Conservation (phyloP, 2,329 filamentous ascomycete species). For the Juglanconis sp. region DNA sequence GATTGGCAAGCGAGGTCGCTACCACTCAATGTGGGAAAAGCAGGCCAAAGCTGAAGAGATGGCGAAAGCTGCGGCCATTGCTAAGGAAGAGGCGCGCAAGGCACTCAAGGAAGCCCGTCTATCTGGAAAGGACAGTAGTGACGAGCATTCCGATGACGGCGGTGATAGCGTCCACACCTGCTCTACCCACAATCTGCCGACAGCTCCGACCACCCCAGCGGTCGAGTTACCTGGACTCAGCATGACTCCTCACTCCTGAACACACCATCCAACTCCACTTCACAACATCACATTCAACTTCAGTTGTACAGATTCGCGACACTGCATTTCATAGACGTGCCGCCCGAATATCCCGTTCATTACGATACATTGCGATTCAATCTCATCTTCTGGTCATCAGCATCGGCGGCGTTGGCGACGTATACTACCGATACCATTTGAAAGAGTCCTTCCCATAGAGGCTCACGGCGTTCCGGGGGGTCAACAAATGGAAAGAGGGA, state of each 20-base stretch:
- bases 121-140: constrained; percentile 33
- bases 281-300: constrained; percentile 10
- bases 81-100: constrained; percentile 40
- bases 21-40: constrained; percentile 84
- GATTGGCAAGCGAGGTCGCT: constrained; percentile 66
- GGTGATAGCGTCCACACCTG: constrained; percentile 39
- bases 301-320: constrained; percentile 14
- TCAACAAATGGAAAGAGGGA: neutral
- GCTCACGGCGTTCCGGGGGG: constrained; percentile 12
- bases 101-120: constrained; percentile 50
- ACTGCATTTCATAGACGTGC: constrained; percentile 14
- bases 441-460: constrained; percentile 11
- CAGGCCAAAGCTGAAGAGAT: constrained; percentile 77
- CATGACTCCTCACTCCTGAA: neutral
- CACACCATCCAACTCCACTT: neutral
- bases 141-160: constrained; percentile 41
- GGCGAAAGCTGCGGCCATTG: constrained; percentile 53
- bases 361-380: constrained; percentile 11
- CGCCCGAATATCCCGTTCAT: neutral
- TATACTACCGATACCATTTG: constrained; percentile 7
- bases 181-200: constrained; percentile 42
- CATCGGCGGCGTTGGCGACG: constrained; percentile 23
- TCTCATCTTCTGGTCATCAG: constrained; percentile 8
- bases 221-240: constrained; percentile 16
- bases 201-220: constrained; percentile 29